Conservation (phyloP, 805 yeast genomes). For the Pichia gijzeniarum region DNA sequence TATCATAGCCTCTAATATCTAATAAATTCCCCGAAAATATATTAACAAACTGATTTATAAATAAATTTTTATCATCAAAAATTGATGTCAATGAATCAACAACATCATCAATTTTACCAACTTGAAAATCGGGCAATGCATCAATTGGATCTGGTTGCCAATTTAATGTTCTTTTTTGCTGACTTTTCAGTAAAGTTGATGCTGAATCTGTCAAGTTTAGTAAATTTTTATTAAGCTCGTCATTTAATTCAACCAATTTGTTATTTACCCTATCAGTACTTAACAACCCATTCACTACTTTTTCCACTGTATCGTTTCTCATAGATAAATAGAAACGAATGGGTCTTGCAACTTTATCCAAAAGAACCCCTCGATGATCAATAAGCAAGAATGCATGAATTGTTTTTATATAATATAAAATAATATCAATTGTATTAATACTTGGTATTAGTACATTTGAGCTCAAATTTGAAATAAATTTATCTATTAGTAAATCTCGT, state of each 20-base stretch:
- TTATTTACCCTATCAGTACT: slow-evolving; percentile 35
- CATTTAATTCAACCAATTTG: slow-evolving; percentile 46
- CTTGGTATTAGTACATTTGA: slow-evolving; percentile 67
- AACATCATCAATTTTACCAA: slow-evolving; percentile 54
- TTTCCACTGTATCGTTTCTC: slow-evolving; percentile 64
- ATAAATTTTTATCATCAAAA: slow-evolving; percentile 60
- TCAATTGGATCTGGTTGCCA: slow-evolving; percentile 89
- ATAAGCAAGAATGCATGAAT: slow-evolving; percentile 64
- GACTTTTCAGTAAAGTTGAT: slow-evolving; percentile 12
- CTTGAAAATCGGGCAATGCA: slow-evolving; percentile 78
- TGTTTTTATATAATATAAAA: slow-evolving; percentile 62
- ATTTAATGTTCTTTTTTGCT: slow-evolving; percentile 28
- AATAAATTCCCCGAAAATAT: slow-evolving; percentile 56
- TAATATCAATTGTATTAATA: slow-evolving; percentile 65
- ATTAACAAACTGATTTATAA: slow-evolving; percentile 57
- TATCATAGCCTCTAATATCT: slow-evolving; percentile 34
- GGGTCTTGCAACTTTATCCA: slow-evolving; percentile 73
- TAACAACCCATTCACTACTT: slow-evolving; percentile 66
- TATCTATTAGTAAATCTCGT: slow-evolving; percentile 43
- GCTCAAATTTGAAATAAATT: slow-evolving; percentile 41
- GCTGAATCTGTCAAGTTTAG: slow-evolving; percentile 3
- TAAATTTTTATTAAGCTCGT: slow-evolving; percentile 37
- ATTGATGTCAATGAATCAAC: slow-evolving; percentile 67
- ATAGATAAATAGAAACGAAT: slow-evolving; percentile 65
- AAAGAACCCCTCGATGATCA: slow-evolving; percentile 82